Percentiles rank a stretch among this genome's conserved stretches.
Evolutionary conservation across 352 stramenopile species (phyloP).

Genomic region (Globisporangium orthogonon): DNA sequence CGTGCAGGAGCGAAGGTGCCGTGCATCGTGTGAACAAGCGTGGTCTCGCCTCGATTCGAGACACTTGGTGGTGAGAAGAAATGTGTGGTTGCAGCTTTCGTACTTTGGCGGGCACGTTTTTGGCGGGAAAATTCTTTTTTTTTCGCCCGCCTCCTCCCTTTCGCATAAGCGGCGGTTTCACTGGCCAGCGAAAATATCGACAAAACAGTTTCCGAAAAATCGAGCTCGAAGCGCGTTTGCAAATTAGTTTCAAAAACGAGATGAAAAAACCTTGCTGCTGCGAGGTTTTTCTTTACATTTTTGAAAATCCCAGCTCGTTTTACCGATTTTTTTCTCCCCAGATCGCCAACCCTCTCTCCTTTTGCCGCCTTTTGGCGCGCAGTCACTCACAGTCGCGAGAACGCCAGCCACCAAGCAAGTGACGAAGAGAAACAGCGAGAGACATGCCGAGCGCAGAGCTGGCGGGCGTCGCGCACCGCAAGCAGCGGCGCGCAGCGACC

Average conservation of each 20-base stretch:
- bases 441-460: constrained; percentile 9
- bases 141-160: neutral
- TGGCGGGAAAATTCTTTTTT: neutral
- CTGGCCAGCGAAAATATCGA: neutral
- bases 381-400: neutral
- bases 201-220: neutral
- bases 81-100: too few species aligned
- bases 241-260: neutral
- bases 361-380: neutral
- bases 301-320: neutral
- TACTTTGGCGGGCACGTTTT: neutral
- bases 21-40: too few species aligned
- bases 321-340: neutral
- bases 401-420: neutral
- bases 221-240: too few species aligned
- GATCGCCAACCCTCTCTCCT: neutral
- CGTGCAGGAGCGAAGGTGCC: too few species aligned
- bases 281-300: neutral
- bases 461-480: constrained; percentile 8
- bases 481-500: constrained; percentile 28
- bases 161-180: neutral
- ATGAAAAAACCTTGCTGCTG: neutral
- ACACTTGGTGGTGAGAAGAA: too few species aligned
- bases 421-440: neutral
- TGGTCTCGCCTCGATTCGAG: too few species aligned